A percentile compares a stretch with the other conserved stretches of the same genome.
These are phyloP conservation scores for Babesia caballi DNA, from an alignment of 169 alveolate genomes.

Conservation along the genomic window DNA sequence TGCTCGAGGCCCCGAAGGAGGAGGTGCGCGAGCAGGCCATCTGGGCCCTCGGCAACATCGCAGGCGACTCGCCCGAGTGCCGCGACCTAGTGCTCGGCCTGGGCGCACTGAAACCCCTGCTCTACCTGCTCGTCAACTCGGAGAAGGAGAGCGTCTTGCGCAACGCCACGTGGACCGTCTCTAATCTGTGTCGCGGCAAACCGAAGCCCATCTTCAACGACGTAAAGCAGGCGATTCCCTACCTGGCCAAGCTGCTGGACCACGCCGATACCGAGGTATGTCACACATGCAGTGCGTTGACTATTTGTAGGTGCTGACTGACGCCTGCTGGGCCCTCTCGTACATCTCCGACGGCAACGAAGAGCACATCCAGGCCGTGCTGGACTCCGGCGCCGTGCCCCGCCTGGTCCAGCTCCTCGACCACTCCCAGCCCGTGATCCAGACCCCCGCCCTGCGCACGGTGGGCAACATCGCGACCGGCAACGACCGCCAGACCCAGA, in stretches of 20 bases:
- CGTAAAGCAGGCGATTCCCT: slow-evolving; percentile 85
- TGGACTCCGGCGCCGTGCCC: slow-evolving; percentile 88
- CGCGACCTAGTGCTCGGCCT: slow-evolving; percentile 86
- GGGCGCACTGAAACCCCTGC: slow-evolving; percentile 85
- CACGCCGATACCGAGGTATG: slow-evolving; percentile 82
- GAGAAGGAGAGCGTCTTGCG: slow-evolving; percentile 87
- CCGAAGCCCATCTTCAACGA: slow-evolving; percentile 87
- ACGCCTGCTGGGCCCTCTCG: slow-evolving; percentile 93
- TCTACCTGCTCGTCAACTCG: slow-evolving; percentile 76
- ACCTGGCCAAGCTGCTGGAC: slow-evolving; percentile 81
- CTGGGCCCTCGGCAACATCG: slow-evolving; percentile 98
- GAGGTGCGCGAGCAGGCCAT: slow-evolving; percentile 96
- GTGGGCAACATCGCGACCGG: slow-evolving; percentile 97
- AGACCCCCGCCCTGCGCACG: slow-evolving; percentile 95
- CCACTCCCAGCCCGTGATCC: slow-evolving; percentile 84
- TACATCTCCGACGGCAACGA: slow-evolving; percentile 91
- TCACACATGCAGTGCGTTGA: background rate
- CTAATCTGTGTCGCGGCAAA: slow-evolving; percentile 92
- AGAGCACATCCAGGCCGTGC: slow-evolving; percentile 84
- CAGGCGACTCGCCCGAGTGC: slow-evolving; percentile 95
- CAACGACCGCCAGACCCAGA: slow-evolving; percentile 92
- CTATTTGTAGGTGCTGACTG: slow-evolving; percentile 78
- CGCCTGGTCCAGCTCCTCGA: slow-evolving; percentile 88
- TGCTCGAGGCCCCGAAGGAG: slow-evolving; percentile 85
- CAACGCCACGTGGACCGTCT: slow-evolving; percentile 95